Evolutionary conservation across 768 basidiomycete genomes (phyloP).

Genomic region (Pulveroboletus sp.): DNA sequence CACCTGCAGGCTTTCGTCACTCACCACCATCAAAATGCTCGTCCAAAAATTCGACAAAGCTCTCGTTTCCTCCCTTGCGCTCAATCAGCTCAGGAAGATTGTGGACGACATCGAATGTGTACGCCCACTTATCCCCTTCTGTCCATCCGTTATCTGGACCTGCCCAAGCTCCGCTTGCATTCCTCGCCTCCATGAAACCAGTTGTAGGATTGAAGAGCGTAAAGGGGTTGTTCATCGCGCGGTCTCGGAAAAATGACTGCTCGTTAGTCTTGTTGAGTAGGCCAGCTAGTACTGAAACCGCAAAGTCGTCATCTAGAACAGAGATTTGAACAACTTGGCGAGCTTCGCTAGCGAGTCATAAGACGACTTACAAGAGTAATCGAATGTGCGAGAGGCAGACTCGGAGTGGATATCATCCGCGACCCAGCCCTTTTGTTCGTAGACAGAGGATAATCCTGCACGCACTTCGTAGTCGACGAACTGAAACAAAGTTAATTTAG

Average conservation of each 20-base stretch:
- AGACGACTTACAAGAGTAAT: slow-evolving; percentile 61
- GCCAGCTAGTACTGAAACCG: slow-evolving; percentile 57
- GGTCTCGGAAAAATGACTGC: slow-evolving; percentile 47
- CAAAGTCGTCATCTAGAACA: slow-evolving; percentile 68
- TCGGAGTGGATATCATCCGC: slow-evolving; percentile 77
- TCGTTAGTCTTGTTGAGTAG: slow-evolving; percentile 48
- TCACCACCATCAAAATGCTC: slow-evolving; percentile 46
- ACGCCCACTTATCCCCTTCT: slow-evolving; percentile 76
- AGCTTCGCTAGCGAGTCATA: too few species aligned
- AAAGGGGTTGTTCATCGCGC: slow-evolving; percentile 54
- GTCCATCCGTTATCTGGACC: slow-evolving; percentile 75
- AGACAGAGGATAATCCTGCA: slow-evolving; percentile 70
- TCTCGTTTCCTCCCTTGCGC: slow-evolving; percentile 57
- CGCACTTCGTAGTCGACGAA: slow-evolving; percentile 77
- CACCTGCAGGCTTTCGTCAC: slow-evolving; percentile 7
- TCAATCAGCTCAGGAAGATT: slow-evolving; percentile 59
- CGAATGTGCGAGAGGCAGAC: slow-evolving; percentile 71
- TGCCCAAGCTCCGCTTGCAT: slow-evolving; percentile 65
- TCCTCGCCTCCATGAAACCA: slow-evolving; percentile 80
- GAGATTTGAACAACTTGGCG: background rate
- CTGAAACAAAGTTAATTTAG: slow-evolving; percentile 29
- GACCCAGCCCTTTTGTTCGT: slow-evolving; percentile 66
- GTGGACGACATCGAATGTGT: slow-evolving; percentile 75
- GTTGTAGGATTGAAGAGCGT: slow-evolving; percentile 60
- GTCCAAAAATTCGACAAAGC: slow-evolving; percentile 65